Evolutionary conservation across 2,329 filamentous ascomycete species (phyloP).

Genomic region (Xenosphaeropsis pyriputrescens): DNA sequence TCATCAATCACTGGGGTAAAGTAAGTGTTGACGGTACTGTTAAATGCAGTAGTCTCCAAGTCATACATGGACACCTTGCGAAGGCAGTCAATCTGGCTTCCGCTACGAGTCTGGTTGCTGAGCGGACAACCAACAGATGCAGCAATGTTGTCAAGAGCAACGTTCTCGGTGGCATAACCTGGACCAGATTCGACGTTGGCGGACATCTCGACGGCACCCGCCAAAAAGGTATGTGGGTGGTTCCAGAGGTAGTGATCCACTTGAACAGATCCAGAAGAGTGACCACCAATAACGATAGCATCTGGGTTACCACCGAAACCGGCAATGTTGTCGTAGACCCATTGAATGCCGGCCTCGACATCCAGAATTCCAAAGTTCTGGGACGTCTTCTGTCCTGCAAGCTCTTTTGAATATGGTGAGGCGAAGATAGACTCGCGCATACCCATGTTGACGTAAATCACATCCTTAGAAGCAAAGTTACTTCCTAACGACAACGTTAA

Average conservation of each 20-base stretch:
- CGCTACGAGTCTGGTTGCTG: slow-evolving; percentile 7
- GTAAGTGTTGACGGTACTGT: slow-evolving; percentile 24
- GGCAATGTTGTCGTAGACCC: too few relatives aligned
- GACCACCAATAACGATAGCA: too few relatives aligned
- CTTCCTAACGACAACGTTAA: too few relatives aligned
- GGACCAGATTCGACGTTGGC: slow-evolving; percentile 25
- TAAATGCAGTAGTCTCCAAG: slow-evolving; percentile 18
- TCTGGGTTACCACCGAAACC: too few relatives aligned
- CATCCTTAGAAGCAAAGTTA: too few relatives aligned
- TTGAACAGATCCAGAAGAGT: slow-evolving; percentile 6
- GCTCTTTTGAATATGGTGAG: too few relatives aligned
- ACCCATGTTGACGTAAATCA: too few relatives aligned
- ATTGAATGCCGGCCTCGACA: too few relatives aligned
- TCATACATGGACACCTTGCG: slow-evolving; percentile 16
- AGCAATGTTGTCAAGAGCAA: slow-evolving; percentile 22
- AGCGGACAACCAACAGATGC: slow-evolving; percentile 20
- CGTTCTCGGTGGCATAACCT: slow-evolving; percentile 21
- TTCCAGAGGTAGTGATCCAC: slow-evolving; percentile 28
- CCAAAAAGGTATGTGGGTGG: slow-evolving; percentile 21
- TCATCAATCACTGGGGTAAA: slow-evolving; percentile 24
- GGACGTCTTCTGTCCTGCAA: too few relatives aligned
- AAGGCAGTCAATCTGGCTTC: slow-evolving; percentile 22
- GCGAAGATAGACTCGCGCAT: too few relatives aligned
- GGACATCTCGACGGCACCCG: slow-evolving; percentile 24
- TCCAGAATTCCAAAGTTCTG: too few relatives aligned